A percentile compares a stretch with the other conserved stretches of the same genome.
phyloP scores from a whole-genome alignment of 2,329 filamentous ascomycete genomes.

The Escovopsis weberi region DNA sequence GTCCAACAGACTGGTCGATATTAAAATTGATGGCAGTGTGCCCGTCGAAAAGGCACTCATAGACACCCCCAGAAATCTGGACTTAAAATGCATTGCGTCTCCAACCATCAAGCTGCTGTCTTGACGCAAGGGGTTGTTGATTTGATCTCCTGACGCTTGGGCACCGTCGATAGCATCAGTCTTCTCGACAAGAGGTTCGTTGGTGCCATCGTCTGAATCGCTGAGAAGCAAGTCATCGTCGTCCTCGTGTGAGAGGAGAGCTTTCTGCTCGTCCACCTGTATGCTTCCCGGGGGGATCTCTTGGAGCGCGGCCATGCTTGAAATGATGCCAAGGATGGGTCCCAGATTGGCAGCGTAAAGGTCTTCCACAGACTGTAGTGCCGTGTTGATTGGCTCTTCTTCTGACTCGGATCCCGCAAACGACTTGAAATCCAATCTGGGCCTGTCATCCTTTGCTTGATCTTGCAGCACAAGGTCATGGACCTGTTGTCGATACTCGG shows the following conservation, averaged over 20 bases:
- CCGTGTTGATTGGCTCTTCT: constrained; percentile 54
- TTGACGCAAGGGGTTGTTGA: neutral
- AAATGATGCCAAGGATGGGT: constrained; percentile 28
- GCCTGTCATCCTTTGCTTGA: constrained; percentile 25
- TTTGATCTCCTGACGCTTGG: neutral
- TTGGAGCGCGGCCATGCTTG: constrained; percentile 24
- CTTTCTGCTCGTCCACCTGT: constrained; percentile 50
- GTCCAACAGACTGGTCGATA: constrained; percentile 24
- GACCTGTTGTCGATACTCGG: constrained; percentile 59
- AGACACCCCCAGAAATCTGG: constrained; percentile 21
- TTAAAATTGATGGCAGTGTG: constrained; percentile 20
- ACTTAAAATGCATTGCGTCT: neutral
- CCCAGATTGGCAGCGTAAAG: constrained; percentile 57
- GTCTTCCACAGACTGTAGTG: constrained; percentile 73
- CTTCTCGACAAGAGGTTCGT: constrained; percentile 14
- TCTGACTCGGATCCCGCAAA: constrained; percentile 44
- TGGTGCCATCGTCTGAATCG: constrained; percentile 39
- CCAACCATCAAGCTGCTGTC: neutral
- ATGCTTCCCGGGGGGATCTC: constrained; percentile 30
- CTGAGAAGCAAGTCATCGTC: constrained; percentile 34
- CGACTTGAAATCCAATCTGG: constrained; percentile 43
- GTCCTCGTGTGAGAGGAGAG: constrained; percentile 30
- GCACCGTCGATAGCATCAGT: neutral
- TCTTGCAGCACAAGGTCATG: constrained; percentile 51
- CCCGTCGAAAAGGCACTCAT: constrained; percentile 27